A percentile compares a stretch with the other conserved stretches of the same genome.
phyloP scores from a whole-genome alignment of 345 rosid genomes.

The Brassica nigra region DNA sequence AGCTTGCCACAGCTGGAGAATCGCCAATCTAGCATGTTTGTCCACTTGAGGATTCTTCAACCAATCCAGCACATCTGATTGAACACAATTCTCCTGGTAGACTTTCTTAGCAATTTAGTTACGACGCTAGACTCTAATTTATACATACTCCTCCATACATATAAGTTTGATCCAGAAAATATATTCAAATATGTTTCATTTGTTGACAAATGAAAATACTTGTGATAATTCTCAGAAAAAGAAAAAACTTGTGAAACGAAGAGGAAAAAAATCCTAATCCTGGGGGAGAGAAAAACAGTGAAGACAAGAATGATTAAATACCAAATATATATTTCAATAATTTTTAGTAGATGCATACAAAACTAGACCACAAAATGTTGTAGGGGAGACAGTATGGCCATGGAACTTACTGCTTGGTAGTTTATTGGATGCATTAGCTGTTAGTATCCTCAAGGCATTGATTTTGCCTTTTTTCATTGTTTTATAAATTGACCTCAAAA shows the following conservation, averaged over 20 bases:
- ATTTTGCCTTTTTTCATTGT: neutral
- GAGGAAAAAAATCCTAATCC: neutral
- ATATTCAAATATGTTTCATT: neutral
- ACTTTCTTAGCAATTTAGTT: neutral
- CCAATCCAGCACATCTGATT: too few species aligned
- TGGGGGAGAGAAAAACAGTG: slow-evolving; percentile 7
- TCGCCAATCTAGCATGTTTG: too few species aligned
- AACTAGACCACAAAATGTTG: neutral
- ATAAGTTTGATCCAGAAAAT: neutral
- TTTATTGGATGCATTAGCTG: neutral
- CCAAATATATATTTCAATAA: neutral
- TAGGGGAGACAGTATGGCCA: slow-evolving; percentile 18
- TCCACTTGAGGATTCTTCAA: too few species aligned
- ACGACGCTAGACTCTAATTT: neutral
- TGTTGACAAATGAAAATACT: neutral
- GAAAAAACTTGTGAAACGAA: neutral
- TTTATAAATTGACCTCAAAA: slow-evolving; percentile 12
- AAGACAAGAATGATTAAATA: neutral
- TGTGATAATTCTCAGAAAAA: neutral
- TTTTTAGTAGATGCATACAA: neutral
- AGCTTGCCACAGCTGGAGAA: too few species aligned
- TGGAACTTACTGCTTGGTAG: slow-evolving; percentile 30
- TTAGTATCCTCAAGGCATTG: slow-evolving; percentile 27
- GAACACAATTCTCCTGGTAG: neutral
- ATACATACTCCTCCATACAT: neutral